Evolutionary conservation across 2,329 filamentous ascomycete genomes (phyloP).

Genomic region (Tolypocladium sp.): DNA sequence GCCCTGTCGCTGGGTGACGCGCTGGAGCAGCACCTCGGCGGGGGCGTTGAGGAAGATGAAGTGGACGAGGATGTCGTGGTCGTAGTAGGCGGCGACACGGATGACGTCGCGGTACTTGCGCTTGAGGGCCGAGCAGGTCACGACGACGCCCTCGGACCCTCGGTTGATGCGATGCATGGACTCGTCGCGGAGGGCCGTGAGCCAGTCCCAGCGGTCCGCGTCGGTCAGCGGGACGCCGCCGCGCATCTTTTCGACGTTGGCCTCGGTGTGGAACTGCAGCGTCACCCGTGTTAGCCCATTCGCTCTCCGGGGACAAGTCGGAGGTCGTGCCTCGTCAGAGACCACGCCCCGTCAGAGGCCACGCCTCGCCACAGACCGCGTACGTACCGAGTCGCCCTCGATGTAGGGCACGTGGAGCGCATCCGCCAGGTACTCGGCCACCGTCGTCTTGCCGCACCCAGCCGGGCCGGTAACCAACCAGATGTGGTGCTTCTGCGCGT

Average conservation of each 20-base stretch:
- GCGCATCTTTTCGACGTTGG: conserved; percentile 89
- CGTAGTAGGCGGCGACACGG: conserved; percentile 68
- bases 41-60: conserved; percentile 84
- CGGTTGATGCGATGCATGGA: conserved; percentile 45
- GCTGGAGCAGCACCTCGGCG: conserved; percentile 64
- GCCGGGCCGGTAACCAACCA: conserved; percentile 75
- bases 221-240: conserved; percentile 78
- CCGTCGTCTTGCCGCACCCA: conserved; percentile 70
- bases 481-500: conserved; percentile 48
- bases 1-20: conserved; percentile 65
- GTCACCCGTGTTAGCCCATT: background rate
- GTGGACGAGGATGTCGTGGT: conserved; percentile 67
- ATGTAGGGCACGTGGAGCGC: conserved; percentile 60
- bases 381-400: conserved; percentile 64
- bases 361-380: background rate
- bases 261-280: conserved; percentile 58
- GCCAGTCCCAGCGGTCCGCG: conserved; percentile 95
- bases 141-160: conserved; percentile 67
- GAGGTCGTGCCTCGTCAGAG: too few relatives aligned
- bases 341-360: too few relatives aligned
- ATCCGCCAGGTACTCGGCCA: conserved; percentile 56
- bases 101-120: conserved; percentile 94
- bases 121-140: conserved; percentile 94
- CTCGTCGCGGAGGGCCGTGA: conserved; percentile 66
- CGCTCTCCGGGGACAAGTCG: background rate